phyloP scores from a whole-genome alignment of 164 flowering plant genomes.

The Paratinospora sagittata region DNA sequence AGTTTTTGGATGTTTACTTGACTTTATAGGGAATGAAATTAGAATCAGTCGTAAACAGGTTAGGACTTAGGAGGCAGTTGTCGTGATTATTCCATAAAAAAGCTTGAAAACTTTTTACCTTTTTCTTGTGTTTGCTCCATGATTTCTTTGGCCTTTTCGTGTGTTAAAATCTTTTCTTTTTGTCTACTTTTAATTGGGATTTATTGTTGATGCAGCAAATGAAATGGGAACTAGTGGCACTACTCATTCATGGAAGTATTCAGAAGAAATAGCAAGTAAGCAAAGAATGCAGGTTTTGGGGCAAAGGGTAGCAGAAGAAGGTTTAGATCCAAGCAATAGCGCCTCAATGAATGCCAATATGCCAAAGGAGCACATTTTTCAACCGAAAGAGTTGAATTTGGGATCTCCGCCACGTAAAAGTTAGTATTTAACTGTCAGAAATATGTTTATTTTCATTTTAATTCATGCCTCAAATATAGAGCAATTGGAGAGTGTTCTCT shows the following conservation, averaged over 20 bases:
- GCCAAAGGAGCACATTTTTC: slow-evolving; percentile 28
- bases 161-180: too few relatives aligned
- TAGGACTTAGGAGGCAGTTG: too few relatives aligned
- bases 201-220: neutral
- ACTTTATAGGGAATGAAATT: neutral
- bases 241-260: slow-evolving; percentile 15
- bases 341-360: too few relatives aligned
- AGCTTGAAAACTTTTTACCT: neutral
- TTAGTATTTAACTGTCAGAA: neutral
- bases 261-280: neutral
- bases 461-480: too few relatives aligned
- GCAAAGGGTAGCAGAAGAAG: slow-evolving; percentile 9
- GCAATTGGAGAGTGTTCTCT: too few relatives aligned
- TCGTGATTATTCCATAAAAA: neutral
- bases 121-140: too few relatives aligned
- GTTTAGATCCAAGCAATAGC: slow-evolving; percentile 8
- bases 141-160: too few relatives aligned
- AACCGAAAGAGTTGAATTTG: slow-evolving; percentile 13
- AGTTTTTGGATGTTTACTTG: neutral
- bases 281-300: slow-evolving; percentile 6
- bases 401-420: slow-evolving; percentile 18
- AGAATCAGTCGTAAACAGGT: too few relatives aligned
- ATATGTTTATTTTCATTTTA: neutral
- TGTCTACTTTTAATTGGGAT: neutral
- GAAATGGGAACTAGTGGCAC: slow-evolving; percentile 37